Conservation (phyloP, 2,329 filamentous ascomycete genomes). For the Fusarium sp. region DNA sequence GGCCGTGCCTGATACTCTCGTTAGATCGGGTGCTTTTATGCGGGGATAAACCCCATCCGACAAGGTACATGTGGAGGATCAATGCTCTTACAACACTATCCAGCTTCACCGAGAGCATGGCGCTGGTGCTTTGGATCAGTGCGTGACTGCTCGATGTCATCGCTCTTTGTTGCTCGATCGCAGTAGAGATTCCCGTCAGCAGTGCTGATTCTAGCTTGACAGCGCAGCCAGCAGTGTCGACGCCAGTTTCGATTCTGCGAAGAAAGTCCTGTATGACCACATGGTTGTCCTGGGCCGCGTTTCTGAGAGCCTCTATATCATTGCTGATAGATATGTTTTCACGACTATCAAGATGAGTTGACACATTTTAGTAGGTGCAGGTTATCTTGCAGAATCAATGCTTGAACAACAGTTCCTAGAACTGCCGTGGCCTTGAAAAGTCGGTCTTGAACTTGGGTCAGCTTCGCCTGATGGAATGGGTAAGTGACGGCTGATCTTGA, state of each 20-base stretch:
- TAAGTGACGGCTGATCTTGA: not conserved
- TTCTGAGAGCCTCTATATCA: not conserved
- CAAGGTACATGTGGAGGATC: not conserved
- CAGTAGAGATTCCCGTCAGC: not conserved
- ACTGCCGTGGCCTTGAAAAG: not conserved
- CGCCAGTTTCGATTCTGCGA: not conserved
- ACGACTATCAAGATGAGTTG: not conserved
- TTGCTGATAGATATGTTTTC: not conserved
- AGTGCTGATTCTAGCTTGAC: accelerated
- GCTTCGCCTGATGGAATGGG: not conserved
- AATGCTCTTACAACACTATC: not conserved
- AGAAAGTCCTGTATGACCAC: not conserved
- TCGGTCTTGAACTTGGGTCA: not conserved
- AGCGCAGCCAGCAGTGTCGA: accelerated
- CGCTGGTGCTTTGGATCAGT: too few relatives aligned
- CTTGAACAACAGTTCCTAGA: not conserved
- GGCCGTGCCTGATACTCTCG: not conserved
- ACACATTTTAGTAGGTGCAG: too few relatives aligned
- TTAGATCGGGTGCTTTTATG: not conserved
- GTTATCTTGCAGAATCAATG: not conserved
- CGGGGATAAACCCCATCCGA: not conserved
- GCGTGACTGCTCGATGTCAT: too few relatives aligned
- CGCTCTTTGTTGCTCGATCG: not conserved
- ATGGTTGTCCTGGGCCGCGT: not conserved
- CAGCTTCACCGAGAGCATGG: not conserved